phyloP scores from a whole-genome alignment of 345 rosid genomes.

The Populus simonii region DNA sequence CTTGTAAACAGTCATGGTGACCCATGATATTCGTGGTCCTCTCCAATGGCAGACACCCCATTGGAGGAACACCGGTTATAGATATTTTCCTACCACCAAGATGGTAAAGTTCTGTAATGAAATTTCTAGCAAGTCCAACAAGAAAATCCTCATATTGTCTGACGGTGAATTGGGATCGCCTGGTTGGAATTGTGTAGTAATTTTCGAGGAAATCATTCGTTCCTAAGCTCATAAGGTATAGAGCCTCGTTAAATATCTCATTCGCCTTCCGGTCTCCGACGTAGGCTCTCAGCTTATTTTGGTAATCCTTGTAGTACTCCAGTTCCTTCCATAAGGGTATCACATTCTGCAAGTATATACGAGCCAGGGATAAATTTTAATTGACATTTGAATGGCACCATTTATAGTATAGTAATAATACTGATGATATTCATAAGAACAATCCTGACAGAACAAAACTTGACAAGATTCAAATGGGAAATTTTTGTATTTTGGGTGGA shows the following conservation, averaged over 20 bases:
- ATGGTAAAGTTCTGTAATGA: slow-evolving; percentile 50
- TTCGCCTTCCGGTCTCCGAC: slow-evolving; percentile 52
- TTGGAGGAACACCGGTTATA: slow-evolving; percentile 60
- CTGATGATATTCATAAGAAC: neutral
- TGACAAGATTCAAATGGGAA: neutral
- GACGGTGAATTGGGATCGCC: slow-evolving; percentile 39
- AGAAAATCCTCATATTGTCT: slow-evolving; percentile 57
- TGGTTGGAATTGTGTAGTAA: slow-evolving; percentile 48
- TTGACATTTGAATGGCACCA: neutral
- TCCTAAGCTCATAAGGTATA: slow-evolving; percentile 73
- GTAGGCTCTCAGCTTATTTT: slow-evolving; percentile 42
- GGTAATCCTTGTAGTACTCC: slow-evolving; percentile 73
- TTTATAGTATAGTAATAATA: neutral
- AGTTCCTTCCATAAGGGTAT: slow-evolving; percentile 79
- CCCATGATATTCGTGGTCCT: slow-evolving; percentile 53
- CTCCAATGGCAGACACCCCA: slow-evolving; percentile 86
- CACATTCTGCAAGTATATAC: slow-evolving; percentile 49
- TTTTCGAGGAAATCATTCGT: slow-evolving; percentile 85
- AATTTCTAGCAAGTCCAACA: slow-evolving; percentile 46
- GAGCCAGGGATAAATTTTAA: neutral
- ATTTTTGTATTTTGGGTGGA: neutral
- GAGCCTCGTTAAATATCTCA: slow-evolving; percentile 48
- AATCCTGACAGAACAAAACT: neutral
- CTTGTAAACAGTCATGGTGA: slow-evolving; percentile 45
- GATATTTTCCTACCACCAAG: slow-evolving; percentile 69